Conservation (phyloP, 2,329 filamentous ascomycete species). For the Cytospora paraplurivora region DNA sequence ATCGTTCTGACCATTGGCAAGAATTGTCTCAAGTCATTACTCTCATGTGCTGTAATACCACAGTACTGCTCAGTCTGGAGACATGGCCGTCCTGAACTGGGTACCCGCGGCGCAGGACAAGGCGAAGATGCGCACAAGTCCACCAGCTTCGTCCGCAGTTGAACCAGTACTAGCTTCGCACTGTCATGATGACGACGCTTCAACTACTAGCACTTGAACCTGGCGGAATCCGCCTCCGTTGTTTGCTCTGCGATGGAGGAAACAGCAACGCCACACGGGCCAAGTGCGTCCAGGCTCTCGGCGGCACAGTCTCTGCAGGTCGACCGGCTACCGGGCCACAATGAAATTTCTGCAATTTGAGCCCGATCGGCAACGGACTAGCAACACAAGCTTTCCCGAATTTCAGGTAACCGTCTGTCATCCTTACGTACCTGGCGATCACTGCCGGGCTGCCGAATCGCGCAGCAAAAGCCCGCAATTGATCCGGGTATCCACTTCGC, state of each 20-base stretch:
- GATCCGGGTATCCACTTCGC: slow-evolving; percentile 8
- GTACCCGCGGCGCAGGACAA: background rate
- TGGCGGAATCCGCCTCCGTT: background rate
- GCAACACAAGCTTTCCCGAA: slow-evolving; percentile 18
- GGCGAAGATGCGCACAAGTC: background rate
- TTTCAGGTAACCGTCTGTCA: slow-evolving; percentile 8
- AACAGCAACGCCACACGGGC: background rate
- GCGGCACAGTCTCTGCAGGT: background rate
- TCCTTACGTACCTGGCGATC: slow-evolving; percentile 26
- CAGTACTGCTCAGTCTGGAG: background rate
- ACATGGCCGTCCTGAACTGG: background rate
- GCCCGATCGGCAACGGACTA: slow-evolving; percentile 15
- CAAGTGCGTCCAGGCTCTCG: slow-evolving; percentile 6
- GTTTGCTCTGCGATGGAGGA: background rate
- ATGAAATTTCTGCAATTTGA: slow-evolving; percentile 3
- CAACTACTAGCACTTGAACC: background rate
- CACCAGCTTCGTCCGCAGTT: background rate
- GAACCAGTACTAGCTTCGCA: background rate
- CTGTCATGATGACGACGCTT: slow-evolving; percentile 16
- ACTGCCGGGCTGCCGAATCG: slow-evolving; percentile 10
- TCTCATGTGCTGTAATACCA: too few species aligned
- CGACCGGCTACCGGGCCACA: background rate
- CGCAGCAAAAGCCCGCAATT: slow-evolving; percentile 11
- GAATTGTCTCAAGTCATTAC: too few species aligned
- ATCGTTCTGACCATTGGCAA: too few species aligned